Conservation (phyloP, 208 protist genomes). For the Acanthamoeba sp. region DNA sequence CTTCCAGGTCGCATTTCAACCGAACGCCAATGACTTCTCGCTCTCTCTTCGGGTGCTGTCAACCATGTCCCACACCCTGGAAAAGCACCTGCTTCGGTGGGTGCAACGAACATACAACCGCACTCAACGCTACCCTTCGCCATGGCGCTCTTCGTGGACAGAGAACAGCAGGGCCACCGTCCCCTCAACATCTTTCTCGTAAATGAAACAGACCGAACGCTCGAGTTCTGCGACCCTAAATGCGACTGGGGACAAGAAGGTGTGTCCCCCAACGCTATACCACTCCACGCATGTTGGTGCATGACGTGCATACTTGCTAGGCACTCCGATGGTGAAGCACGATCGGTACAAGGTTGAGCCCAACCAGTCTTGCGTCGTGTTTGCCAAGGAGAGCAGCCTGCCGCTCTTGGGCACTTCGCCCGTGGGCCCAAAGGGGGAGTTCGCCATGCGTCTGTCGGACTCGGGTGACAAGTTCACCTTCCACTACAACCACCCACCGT, state of each 20-base stretch:
- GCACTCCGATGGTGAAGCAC: constrained; percentile 40
- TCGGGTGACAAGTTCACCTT: constrained; percentile 17
- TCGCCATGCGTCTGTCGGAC: constrained; percentile 1
- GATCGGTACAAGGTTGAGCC: neutral
- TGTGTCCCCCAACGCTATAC: neutral
- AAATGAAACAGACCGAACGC: neutral
- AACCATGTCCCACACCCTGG: too few species aligned
- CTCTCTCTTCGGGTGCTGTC: too few species aligned
- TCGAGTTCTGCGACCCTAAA: constrained; percentile 27
- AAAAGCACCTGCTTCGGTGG: too few species aligned
- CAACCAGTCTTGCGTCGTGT: constrained; percentile 25
- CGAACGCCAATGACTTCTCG: too few species aligned
- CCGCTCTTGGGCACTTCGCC: neutral
- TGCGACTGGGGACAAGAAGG: constrained; percentile 31
- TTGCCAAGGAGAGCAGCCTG: neutral
- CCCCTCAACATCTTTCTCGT: neutral
- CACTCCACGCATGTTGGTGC: neutral
- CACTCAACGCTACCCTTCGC: neutral
- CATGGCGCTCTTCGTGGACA: neutral
- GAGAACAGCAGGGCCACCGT: neutral
- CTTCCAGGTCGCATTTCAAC: too few species aligned
- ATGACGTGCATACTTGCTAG: neutral
- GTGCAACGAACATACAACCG: neutral
- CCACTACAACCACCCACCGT: constrained; percentile 25
- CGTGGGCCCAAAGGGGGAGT: constrained; percentile 10